Conservation (phyloP, 202 grass and related monocot species). For the Brachypodium distachyon region DNA sequence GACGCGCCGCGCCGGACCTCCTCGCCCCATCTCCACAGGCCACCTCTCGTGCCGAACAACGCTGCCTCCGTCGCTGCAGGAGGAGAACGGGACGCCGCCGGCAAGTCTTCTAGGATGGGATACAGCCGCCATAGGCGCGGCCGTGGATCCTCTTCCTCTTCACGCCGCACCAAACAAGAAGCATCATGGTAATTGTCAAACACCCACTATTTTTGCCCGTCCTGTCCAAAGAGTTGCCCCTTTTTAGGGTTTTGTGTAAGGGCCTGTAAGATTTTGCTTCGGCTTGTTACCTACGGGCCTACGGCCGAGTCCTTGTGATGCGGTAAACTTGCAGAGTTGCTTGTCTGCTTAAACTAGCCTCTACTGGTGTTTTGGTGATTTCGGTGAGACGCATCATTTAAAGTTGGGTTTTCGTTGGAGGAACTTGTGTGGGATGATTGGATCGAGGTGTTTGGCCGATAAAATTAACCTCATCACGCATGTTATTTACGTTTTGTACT, state of each 20-base stretch:
- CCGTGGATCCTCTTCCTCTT: slow-evolving; percentile 24
- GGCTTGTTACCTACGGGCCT: not conserved
- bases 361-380: not conserved
- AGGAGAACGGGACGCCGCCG: not conserved
- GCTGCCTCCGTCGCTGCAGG: not conserved
- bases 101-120: slow-evolving; percentile 42
- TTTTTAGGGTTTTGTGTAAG: not conserved
- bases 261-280: not conserved
- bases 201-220: not conserved
- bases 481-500: too few species aligned
- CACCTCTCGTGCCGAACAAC: not conserved
- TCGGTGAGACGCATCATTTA: not conserved
- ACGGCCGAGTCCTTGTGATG: not conserved
- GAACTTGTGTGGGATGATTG: too few species aligned
- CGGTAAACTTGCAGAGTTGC: not conserved
- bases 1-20: too few species aligned
- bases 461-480: too few species aligned
- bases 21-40: too few species aligned
- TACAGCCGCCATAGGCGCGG: slow-evolving; percentile 62
- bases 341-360: not conserved
- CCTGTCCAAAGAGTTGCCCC: not conserved
- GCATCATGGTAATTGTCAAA: slow-evolving; percentile 41
- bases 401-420: not conserved
- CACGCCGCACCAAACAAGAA: slow-evolving; percentile 53
- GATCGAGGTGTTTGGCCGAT: too few species aligned